Conservation (phyloP, 306 rosid species). For the Fragaria nilgerrensis region DNA sequence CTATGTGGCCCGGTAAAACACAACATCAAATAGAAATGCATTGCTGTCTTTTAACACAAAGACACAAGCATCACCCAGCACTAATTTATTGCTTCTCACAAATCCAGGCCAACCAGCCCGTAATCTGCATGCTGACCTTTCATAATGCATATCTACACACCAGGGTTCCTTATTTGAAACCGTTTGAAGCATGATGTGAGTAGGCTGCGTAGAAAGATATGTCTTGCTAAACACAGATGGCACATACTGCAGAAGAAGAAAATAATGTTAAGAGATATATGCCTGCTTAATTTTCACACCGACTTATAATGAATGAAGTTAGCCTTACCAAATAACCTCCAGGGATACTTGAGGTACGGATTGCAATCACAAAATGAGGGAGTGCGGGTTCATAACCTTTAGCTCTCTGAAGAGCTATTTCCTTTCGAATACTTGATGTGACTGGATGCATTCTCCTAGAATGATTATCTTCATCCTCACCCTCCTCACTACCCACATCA, state of each 20-base stretch:
- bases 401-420: slow-evolving; percentile 14
- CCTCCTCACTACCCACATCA: not conserved
- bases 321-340: slow-evolving; percentile 1
- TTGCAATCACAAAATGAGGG: slow-evolving; percentile 19
- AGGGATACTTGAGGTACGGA: not conserved
- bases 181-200: not conserved
- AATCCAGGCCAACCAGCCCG: not conserved
- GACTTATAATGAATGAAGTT: not conserved
- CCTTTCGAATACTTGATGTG: too few species aligned
- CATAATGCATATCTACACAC: not conserved
- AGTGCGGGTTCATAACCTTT: slow-evolving; percentile 7
- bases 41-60: not conserved
- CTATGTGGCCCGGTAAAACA: not conserved
- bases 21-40: not conserved
- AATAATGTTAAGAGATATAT: too few species aligned
- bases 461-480: not conserved
- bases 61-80: not conserved
- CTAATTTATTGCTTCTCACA: not conserved
- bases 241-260: not conserved
- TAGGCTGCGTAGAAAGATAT: not conserved
- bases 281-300: not conserved
- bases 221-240: not conserved
- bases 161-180: not conserved
- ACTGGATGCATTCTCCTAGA: too few species aligned
- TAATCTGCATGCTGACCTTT: not conserved